Evolutionary conservation across 1,284 basidiomycete species (phyloP), one percentile per base, ranked within the genome.

Genomic region (Polyporus tsugae): DNA sequence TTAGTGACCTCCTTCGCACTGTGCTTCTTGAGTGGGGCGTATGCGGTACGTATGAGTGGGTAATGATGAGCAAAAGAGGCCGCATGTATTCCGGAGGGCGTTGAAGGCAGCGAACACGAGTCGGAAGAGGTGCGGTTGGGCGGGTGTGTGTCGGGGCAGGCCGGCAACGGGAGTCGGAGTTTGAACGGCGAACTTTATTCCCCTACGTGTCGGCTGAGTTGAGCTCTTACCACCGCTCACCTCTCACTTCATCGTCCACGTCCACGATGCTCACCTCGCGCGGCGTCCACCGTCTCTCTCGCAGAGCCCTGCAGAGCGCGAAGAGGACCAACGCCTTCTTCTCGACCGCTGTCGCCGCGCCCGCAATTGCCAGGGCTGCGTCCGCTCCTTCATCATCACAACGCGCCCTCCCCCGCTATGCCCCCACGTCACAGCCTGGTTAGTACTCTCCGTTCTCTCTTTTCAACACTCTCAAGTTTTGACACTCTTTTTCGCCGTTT

Each of bases 211-310:
- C 71, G 72, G 64, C 69, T 67, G 67, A 35, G 68, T 63, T 22
- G 58, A 38, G 72, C 74, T 67, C 66, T 70, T 71, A 72, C 70
- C 74, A 69, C 72, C 72, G 72, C 72, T 75, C 73, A 71, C 75
- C 73, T 72, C 76, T 29, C 66, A 65, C 77, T 72, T 72, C 77
- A 75, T 72, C 74, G 73, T 77, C 76, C 72, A 76, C 78, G 78
- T 77, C 74, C 75, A 79, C 77, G 75, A 94, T 94, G 92, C 86
- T 94, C 85, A 91, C 90, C 82, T 86, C 91, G 77, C 91, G 93
- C 82, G 91, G 92, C 84, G 88, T 91, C 80, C 86, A 91, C 80
- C 93, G 93, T 83, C 85, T 95, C 82, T 92, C 93, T 73, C 91
- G 89, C 85, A 90, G 92, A 85, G 91, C 91, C 76, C 85, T 89